Evolutionary conservation across 2,329 filamentous ascomycete genomes (phyloP).

Genomic region (Lecanicillium sp.): DNA sequence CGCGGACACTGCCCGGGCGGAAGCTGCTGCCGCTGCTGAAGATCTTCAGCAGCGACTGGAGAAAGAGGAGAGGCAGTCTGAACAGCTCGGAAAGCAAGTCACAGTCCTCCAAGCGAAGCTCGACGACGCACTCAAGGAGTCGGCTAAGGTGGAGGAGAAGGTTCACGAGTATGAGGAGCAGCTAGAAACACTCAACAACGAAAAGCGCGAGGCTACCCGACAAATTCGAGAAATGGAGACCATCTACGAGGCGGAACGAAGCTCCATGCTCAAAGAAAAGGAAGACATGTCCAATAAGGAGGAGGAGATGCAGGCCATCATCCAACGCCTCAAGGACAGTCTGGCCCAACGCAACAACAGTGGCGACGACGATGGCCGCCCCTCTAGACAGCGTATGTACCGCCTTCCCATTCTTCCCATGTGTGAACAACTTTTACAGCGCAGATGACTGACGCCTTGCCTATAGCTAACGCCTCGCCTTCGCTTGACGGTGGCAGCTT

Average conservation of each 20-base stretch:
- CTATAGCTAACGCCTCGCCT: constrained; percentile 49
- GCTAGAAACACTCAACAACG: constrained; percentile 71
- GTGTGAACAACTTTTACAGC: constrained; percentile 7
- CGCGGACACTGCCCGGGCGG: constrained; percentile 63
- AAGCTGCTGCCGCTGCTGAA: constrained; percentile 69
- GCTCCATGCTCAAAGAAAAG: constrained; percentile 82
- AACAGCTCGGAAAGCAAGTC: constrained; percentile 75
- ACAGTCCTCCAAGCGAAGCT: constrained; percentile 78
- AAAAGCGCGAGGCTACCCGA: constrained; percentile 74
- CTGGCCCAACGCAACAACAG: constrained; percentile 63
- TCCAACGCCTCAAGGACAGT: constrained; percentile 85
- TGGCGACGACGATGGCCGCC: constrained; percentile 46
- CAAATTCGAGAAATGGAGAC: constrained; percentile 87
- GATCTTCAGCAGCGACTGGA: constrained; percentile 77
- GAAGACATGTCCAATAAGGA: constrained; percentile 77
- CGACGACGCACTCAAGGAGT: constrained; percentile 76
- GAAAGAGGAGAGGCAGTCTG: constrained; percentile 68
- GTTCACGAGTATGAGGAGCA: constrained; percentile 80
- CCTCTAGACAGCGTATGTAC: constrained; percentile 49
- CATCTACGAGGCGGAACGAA: constrained; percentile 85
- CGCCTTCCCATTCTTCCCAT: constrained; percentile 4
- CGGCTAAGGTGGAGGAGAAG: constrained; percentile 78
- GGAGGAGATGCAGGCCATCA: constrained; percentile 83
- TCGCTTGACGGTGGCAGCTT: constrained; percentile 71
- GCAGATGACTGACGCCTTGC: constrained; percentile 11